Percentiles rank a stretch among this genome's conserved stretches.
Conservation (phyloP, 2,329 filamentous ascomycete species). For the Penicillium corylophilum region DNA sequence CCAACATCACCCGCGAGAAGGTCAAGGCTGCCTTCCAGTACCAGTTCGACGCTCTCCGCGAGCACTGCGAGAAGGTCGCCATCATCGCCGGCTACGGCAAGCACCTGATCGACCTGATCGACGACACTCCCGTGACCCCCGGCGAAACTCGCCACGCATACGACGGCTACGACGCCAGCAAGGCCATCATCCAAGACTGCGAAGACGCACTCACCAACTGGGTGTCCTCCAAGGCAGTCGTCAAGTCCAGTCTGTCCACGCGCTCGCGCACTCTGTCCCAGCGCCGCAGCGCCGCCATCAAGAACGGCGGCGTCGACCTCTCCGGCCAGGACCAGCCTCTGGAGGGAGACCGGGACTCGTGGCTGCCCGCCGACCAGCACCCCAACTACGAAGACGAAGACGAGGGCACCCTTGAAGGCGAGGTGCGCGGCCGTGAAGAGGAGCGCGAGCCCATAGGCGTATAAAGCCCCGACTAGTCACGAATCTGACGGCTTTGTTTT, state of each 20-base stretch:
- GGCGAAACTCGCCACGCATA: conserved; percentile 95
- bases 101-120: conserved; percentile 93
- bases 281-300: conserved; percentile 72
- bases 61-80: conserved; percentile 97
- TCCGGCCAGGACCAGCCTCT: conserved; percentile 77
- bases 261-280: conserved; percentile 85
- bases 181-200: conserved; percentile 98
- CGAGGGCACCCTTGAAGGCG: conserved; percentile 33
- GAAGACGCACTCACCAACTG: conserved; percentile 97
- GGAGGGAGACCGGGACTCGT: conserved; percentile 73
- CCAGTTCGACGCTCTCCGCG: conserved; percentile 94
- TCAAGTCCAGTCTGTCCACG: conserved; percentile 81
- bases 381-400: conserved; percentile 48
- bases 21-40: conserved; percentile 97
- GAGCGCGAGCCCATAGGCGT: conserved; percentile 33
- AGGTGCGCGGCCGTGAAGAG: conserved; percentile 37
- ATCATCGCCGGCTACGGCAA: conserved; percentile 98
- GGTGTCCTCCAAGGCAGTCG: conserved; percentile 86
- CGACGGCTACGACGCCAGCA: conserved; percentile 97
- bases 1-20: conserved; percentile 99
- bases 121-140: conserved; percentile 94
- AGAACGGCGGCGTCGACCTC: conserved; percentile 75
- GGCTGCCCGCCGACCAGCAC: conserved; percentile 71
- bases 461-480: conserved; percentile 7
- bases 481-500: conserved; percentile 13